Conservation (phyloP, 306 rosid genomes). For the Trifolium pratense region DNA sequence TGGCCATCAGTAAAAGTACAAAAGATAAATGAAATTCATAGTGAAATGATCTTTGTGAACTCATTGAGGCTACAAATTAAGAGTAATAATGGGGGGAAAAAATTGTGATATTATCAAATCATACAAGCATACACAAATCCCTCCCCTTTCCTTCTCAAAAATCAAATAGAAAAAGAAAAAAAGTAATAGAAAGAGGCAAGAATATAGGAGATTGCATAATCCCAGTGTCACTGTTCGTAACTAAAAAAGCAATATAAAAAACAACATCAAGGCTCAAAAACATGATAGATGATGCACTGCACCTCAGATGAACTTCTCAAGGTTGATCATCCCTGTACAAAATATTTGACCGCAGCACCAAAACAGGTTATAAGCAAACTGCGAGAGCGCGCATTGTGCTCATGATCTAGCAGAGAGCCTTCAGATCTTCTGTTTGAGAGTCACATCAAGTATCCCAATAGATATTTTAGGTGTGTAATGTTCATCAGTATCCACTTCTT, state of each 20-base stretch:
- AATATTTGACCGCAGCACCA: slow-evolving; percentile 33
- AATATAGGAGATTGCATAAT: slow-evolving; percentile 31
- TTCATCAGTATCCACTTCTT: slow-evolving; percentile 97
- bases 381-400: slow-evolving; percentile 17
- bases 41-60: slow-evolving; percentile 31
- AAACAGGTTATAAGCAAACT: slow-evolving; percentile 30
- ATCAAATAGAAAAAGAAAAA: slow-evolving; percentile 19
- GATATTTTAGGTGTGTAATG: slow-evolving; percentile 80
- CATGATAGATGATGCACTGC: slow-evolving; percentile 29
- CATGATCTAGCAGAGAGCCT: slow-evolving; percentile 28
- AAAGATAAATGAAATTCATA: slow-evolving; percentile 24
- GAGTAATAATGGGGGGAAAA: slow-evolving; percentile 29
- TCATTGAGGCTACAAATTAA: slow-evolving; percentile 33
- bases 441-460: slow-evolving; percentile 67
- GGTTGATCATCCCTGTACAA: slow-evolving; percentile 36
- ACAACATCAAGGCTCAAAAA: slow-evolving; percentile 41
- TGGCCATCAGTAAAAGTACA: slow-evolving; percentile 28
- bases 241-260: slow-evolving; percentile 30
- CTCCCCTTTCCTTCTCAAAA: slow-evolving; percentile 2
- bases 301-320: slow-evolving; percentile 32
- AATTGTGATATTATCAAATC: slow-evolving; percentile 26
- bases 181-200: slow-evolving; percentile 26
- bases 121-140: slow-evolving; percentile 40
- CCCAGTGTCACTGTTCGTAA: slow-evolving; percentile 30
- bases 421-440: slow-evolving; percentile 67